A percentile compares a stretch with the other conserved stretches of the same genome.
Conservation (phyloP, 2,329 filamentous ascomycete genomes). For the Niveomyces coronatus region DNA sequence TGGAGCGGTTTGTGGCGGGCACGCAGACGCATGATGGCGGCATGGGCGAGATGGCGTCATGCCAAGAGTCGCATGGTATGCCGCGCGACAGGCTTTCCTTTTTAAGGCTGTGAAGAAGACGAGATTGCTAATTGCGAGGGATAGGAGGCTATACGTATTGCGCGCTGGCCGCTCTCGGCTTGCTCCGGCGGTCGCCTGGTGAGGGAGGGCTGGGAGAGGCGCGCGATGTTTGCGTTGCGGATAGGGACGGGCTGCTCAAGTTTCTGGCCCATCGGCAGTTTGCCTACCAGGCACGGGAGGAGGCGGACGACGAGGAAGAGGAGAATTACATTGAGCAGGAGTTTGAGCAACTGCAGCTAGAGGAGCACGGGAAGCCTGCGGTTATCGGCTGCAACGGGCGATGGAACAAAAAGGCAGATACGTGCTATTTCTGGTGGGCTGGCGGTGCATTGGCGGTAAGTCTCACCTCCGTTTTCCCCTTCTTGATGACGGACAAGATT, state of each 20-base stretch:
- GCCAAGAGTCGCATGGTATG: slow-evolving; percentile 74
- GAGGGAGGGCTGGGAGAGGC: slow-evolving; percentile 9
- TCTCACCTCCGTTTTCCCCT: too few relatives aligned
- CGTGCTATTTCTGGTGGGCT: slow-evolving; percentile 95
- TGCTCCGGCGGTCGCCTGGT: slow-evolving; percentile 53
- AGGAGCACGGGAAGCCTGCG: slow-evolving; percentile 20
- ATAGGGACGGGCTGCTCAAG: slow-evolving; percentile 23
- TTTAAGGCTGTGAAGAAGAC: background rate
- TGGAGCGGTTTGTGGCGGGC: slow-evolving; percentile 60
- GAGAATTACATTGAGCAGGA: slow-evolving; percentile 26
- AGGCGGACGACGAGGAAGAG: slow-evolving; percentile 33
- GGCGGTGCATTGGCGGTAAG: slow-evolving; percentile 47
- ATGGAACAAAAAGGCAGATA: slow-evolving; percentile 84
- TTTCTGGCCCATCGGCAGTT: slow-evolving; percentile 60
- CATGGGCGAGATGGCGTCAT: slow-evolving; percentile 59
- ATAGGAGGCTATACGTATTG: slow-evolving; percentile 89
- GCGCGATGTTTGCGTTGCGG: slow-evolving; percentile 22
- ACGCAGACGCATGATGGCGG: slow-evolving; percentile 80
- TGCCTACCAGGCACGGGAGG: slow-evolving; percentile 38
- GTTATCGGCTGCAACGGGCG: slow-evolving; percentile 80
- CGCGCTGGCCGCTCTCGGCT: slow-evolving; percentile 64
- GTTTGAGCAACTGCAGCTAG: slow-evolving; percentile 25
- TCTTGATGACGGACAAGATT: too few relatives aligned
- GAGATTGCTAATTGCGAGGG: slow-evolving; percentile 2
- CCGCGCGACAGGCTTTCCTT: background rate